Base-by-base conservation (phyloP, 1,284 basidiomycete species). In the Trametes pubescens region DNA sequence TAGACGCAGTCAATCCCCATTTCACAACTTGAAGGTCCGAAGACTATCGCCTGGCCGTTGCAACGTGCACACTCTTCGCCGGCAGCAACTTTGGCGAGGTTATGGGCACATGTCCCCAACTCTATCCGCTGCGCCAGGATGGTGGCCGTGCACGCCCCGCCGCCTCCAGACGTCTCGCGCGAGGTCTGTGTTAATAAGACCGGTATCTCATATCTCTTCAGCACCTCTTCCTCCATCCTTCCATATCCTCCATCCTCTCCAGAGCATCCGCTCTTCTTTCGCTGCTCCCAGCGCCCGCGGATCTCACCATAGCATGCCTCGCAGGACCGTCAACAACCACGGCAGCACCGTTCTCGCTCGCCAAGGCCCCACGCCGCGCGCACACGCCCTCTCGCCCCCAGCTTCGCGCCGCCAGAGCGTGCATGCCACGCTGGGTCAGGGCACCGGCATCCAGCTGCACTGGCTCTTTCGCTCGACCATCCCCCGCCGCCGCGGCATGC, bases 391-490 rank as follows among this genome's bases (percentile, higher is more conserved):
- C 64, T 69, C 71, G 56, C 67, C 62, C 48, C 68, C 69, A n/a
- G 56, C 65, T 44, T 72, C 71, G 59, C 66, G 68, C 64, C 69
- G 70, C 54, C 67, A 70, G 66, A 72, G 71, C 65, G 55, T 71
- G 67, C 70, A 72, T 59, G 62, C 69, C 58, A 61, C 61, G 48
- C 62, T 70, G 56, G 68, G 62, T 29, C 65, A 67, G 48, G 67
- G 63, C 21, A 63, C 65, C 44, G 62, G 61, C 47, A 67, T 77
- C 59, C 73, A 74, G 57, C 66, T 82, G 56, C 89, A 91, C 68
- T 91, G 89, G 89, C 80, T 91, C 58, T 90, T 91, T 73, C 83
- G 88, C 69, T 87, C 85, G 65, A 91, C 89, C 75, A 84, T 91
- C 58, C 88, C 90, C 69, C 83, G 86, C 59, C 81, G 84, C 71